Evolutionary conservation across 148 eudicot genomes (phyloP).

Genomic region (Fallopia convolvulus): DNA sequence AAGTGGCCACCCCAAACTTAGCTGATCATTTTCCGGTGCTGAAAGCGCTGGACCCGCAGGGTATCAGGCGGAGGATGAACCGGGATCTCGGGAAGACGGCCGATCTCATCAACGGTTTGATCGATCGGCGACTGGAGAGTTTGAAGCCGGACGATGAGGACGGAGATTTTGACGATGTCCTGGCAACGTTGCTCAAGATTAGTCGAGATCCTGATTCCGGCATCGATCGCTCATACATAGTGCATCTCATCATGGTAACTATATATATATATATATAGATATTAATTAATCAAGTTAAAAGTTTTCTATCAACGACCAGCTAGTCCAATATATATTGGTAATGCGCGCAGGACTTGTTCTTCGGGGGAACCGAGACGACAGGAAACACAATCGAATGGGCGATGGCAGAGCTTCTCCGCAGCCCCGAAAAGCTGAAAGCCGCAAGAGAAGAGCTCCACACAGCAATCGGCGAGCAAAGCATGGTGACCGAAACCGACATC

Average conservation of each 20-base stretch:
- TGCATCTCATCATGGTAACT: not conserved
- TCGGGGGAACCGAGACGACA: constrained; percentile 16
- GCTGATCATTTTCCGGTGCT: constrained; percentile 28
- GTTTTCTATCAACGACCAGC: too few relatives aligned
- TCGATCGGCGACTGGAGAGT: constrained; percentile 14
- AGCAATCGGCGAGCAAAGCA: constrained; percentile 19
- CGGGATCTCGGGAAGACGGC: constrained; percentile 18
- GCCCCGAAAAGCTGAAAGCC: constrained; percentile 6
- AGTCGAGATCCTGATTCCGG: constrained; percentile 8
- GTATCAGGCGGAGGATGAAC: constrained; percentile 13
- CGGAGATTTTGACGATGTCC: constrained; percentile 11
- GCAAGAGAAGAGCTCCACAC: constrained; percentile 21
- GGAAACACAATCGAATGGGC: constrained; percentile 42
- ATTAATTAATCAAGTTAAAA: too few relatives aligned
- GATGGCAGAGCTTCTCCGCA: constrained; percentile 32
- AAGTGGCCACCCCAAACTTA: constrained; percentile 26
- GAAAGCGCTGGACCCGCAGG: constrained; percentile 22
- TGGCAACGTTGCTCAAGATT: constrained; percentile 21
- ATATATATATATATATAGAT: too few relatives aligned
- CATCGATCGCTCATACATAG: not conserved
- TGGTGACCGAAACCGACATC: constrained; percentile 24
- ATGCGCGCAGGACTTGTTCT: not conserved
- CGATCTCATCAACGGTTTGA: constrained; percentile 18
- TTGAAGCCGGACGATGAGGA: not conserved
- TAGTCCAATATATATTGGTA: too few relatives aligned